Evolutionary conservation across 208 protist genomes (phyloP), one percentile per base, ranked within the genome.

Genomic region (Trypanosoma grayi): DNA sequence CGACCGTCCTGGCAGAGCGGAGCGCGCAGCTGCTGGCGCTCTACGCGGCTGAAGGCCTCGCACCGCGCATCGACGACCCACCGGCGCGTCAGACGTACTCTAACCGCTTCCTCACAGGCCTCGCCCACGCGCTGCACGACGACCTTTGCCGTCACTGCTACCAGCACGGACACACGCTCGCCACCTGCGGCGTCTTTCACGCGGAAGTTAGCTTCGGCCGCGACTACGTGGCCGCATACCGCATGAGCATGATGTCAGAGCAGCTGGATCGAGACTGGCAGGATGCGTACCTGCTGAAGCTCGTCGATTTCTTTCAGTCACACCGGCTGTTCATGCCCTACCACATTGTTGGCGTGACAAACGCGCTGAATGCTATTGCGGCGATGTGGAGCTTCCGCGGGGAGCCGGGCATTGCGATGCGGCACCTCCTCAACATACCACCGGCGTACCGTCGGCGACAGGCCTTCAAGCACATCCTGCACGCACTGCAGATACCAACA

Each of bases 161-260:
- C 70, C 50, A 69, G 46, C 55, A 74, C 55, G 81, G 73, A 25
- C 88, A 94, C 73, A 77, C 70, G 24, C 72, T 92, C 16, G 64
- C 80, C 14, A 83, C 66, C 14, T 94, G 88, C 61, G 59, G 64
- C 34, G 68, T 90, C n/a, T 92, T 94, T 53, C 84, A 89, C 56
- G 66, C 75, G 0, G 84, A 94, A 61, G 82, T 91, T 16, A 83
- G 78, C 65, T 94, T 92, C 43, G 85, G 88, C 24, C 84, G 88
- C 4, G 88, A 94, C 68, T 92, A 81, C 63, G 74, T 94, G 13
- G 88, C 88, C 1, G 84, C 83, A 25, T 94, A 92, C 47, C 84
- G 88, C 53, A 91, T 94, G 83, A 84, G 79, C 46, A 90, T 92
- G 84, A 92, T 92, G 80, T 87, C 79, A 0, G 88, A 92, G 61